Conservation (phyloP, 2,329 filamentous ascomycete genomes). For the Raffaelea deltoideospora region DNA sequence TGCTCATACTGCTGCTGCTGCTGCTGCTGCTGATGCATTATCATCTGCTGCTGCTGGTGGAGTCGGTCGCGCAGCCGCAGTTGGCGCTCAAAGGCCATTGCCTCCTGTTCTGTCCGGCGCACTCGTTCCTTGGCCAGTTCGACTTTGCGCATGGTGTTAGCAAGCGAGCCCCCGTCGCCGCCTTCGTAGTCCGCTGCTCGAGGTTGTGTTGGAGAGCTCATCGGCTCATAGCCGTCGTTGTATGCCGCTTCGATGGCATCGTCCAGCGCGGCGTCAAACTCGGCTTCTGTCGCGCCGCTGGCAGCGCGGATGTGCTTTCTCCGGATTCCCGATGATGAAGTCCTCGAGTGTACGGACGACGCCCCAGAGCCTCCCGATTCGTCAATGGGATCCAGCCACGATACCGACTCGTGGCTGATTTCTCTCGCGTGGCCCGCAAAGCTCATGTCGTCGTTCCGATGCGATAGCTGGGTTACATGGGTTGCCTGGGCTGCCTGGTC, state of each 20-base stretch:
- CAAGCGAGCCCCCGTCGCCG: constrained; percentile 24
- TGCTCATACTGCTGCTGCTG: not conserved
- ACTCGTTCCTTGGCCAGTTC: constrained; percentile 65
- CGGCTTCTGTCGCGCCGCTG: constrained; percentile 66
- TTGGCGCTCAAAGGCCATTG: constrained; percentile 45
- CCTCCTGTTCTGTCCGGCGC: constrained; percentile 58
- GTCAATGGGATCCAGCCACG: constrained; percentile 89
- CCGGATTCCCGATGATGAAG: constrained; percentile 53
- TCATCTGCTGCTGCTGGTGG: constrained; percentile 29
- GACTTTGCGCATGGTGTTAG: constrained; percentile 47
- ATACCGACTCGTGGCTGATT: constrained; percentile 66
- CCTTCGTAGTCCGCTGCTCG: constrained; percentile 16
- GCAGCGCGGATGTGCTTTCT: constrained; percentile 53
- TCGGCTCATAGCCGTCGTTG: constrained; percentile 75
- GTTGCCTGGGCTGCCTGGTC: not conserved
- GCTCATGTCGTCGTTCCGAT: too few species aligned
- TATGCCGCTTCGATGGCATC: constrained; percentile 94
- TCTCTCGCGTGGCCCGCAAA: constrained; percentile 30
- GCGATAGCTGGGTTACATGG: too few species aligned
- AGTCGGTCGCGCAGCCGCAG: constrained; percentile 27
- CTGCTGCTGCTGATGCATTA: constrained; percentile 16
- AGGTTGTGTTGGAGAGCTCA: constrained; percentile 24
- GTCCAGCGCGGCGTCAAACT: constrained; percentile 88
- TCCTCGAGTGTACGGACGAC: constrained; percentile 68
- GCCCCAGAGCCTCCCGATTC: constrained; percentile 70